Base-by-base conservation (phyloP, 176 grass and related monocot genomes). In the Eleusine indica region DNA sequence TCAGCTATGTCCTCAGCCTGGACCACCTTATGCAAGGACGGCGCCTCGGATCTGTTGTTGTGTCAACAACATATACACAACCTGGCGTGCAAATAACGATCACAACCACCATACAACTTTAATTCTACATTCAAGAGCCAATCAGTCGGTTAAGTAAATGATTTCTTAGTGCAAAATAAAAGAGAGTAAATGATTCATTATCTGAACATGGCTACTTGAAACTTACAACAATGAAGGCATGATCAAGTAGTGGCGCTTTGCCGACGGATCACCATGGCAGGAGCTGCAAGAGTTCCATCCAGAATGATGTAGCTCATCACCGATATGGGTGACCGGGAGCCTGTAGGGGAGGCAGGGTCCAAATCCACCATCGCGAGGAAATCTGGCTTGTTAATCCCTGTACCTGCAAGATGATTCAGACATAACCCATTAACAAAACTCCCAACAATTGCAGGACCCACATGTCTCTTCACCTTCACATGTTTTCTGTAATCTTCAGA, bases 201-300 rank as follows among this genome's bases (percentile, higher is more conserved):
- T 78, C 7, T 61, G 62, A 81, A 53, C 74, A 19, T 66, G 37
- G 21, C 17, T 19, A 0, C 51, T 69, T n/a, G 12, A 79, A 25
- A 72, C 96, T 83, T 84, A 96, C 96, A 98, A 46, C 66, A 96
- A 72, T 0, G 91, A 92, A 87, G 93, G 96, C 38, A 98, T 69
- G 68, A 98, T 83, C 83, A 98, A 68, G 89, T 92, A 98, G 44
- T 89, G 89, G 0, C 93, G 83, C 66, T 66, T 85, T 1, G 91
- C 86, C 1, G 91, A 93, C 4, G 93, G 65, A 69, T 95, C 96
- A 0, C 83, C 74, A 6, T 98, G 91, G 85, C 96, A 98, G 71
- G 96, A 98, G 78, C 96, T 98, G 89, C 96, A 98, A 3, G 96
- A 78, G 75, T 98, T 98, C 96, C 96, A 98, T 18, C 96, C 96